Conservation (phyloP, 2,329 filamentous ascomycete genomes). For the Fusarium clavum region DNA sequence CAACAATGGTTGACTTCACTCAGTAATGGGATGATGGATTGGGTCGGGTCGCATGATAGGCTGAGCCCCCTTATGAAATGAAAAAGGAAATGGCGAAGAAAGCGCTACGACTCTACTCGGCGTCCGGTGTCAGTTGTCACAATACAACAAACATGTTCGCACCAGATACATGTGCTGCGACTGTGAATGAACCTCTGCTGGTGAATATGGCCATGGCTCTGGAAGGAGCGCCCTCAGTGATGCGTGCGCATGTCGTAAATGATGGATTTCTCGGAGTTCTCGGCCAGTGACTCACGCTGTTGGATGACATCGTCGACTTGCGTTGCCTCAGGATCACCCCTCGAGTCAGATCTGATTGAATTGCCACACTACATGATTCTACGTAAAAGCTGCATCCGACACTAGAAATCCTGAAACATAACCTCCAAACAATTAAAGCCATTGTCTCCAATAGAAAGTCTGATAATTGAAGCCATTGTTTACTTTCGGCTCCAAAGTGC, state of each 20-base stretch:
- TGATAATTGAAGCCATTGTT: not conserved
- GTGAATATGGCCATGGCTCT: not conserved
- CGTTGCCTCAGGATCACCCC: constrained; percentile 21
- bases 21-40: constrained; percentile 52
- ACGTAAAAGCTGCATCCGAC: not conserved
- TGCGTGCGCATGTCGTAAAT: constrained; percentile 13
- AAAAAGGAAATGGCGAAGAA: constrained; percentile 51
- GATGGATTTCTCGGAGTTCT: constrained; percentile 1
- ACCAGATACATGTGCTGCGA: constrained; percentile 11
- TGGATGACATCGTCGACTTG: constrained; percentile 28
- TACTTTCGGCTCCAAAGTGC: not conserved
- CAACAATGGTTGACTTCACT: constrained; percentile 49
- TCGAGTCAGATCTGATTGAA: not conserved
- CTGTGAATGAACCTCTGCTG: constrained; percentile 28
- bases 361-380: not conserved
- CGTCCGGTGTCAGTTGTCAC: constrained; percentile 57
- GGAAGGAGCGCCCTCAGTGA: not conserved
- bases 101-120: constrained; percentile 54
- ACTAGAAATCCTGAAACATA: not conserved
- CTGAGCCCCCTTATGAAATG: constrained; percentile 50
- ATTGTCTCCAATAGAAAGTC: not conserved
- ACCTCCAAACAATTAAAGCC: not conserved
- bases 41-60: constrained; percentile 52
- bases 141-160: constrained; percentile 55
- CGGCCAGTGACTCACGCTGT: constrained; percentile 42